Conservation (phyloP, 129 eudicot species). For the Chrysanthemum seticuspe region DNA sequence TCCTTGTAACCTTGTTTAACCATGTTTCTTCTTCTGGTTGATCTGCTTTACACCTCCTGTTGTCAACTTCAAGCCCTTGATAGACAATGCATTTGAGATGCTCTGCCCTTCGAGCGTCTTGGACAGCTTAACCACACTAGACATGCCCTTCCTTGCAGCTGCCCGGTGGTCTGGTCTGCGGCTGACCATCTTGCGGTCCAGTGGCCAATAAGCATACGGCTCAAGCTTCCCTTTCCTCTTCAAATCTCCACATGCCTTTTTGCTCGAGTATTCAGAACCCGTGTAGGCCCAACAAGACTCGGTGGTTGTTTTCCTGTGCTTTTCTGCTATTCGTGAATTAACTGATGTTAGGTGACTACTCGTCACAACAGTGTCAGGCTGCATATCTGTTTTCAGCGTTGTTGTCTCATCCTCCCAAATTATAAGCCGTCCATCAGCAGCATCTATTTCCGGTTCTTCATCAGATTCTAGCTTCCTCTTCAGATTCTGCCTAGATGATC, state of each 20-base stretch:
- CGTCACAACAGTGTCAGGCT: conserved; percentile 46
- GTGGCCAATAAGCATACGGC: conserved; percentile 98
- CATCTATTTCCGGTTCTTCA: conserved; percentile 73
- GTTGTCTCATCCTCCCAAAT: conserved; percentile 53
- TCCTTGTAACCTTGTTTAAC: neutral
- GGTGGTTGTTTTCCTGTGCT: conserved; percentile 56
- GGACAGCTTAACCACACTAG: conserved; percentile 73
- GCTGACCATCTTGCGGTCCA: conserved; percentile 95
- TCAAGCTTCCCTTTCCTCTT: conserved; percentile 90
- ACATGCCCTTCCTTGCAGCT: conserved; percentile 92
- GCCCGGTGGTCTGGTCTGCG: conserved; percentile 89
- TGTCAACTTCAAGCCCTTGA: conserved; percentile 41
- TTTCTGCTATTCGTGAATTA: conserved; percentile 45
- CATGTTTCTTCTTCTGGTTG: conserved; percentile 26
- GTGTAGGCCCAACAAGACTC: conserved; percentile 81
- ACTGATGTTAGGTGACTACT: conserved; percentile 36
- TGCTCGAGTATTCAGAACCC: conserved; percentile 84
- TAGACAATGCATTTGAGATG: conserved; percentile 58
- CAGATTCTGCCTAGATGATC: conserved; percentile 42
- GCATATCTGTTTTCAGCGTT: conserved; percentile 31
- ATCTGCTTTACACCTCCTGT: conserved; percentile 43
- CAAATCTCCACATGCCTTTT: conserved; percentile 94
- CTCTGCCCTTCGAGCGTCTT: conserved; percentile 82
- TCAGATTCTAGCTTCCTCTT: conserved; percentile 63
- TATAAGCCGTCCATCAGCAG: conserved; percentile 64